Evolutionary conservation across 352 stramenopile species (phyloP).

Genomic region (Blastocystis sp.): DNA sequence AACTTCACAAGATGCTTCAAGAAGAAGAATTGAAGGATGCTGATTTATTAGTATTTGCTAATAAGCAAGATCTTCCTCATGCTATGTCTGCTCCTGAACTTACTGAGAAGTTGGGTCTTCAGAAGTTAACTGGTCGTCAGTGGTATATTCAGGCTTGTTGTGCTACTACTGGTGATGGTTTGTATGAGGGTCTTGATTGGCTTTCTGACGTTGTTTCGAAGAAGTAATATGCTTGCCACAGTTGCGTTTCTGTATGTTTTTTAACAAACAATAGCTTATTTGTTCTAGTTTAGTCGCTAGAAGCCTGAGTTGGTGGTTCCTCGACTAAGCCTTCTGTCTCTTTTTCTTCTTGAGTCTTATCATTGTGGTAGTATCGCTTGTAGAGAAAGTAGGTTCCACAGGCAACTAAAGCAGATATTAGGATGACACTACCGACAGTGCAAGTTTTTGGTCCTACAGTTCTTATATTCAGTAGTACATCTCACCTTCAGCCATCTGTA

Average conservation of each 20-base stretch:
- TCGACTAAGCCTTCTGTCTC: neutral
- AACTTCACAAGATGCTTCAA: conserved; percentile 95
- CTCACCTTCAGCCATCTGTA: neutral
- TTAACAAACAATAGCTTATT: neutral
- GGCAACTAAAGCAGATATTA: neutral
- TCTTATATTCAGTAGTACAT: neutral
- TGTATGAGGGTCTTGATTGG: conserved; percentile 99
- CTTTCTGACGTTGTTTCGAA: conserved; percentile 78
- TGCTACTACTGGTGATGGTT: conserved; percentile 90
- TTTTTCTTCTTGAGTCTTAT: neutral
- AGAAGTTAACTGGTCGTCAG: conserved; percentile 88
- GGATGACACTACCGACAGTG: neutral
- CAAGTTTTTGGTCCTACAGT: too few species aligned
- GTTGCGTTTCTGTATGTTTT: neutral
- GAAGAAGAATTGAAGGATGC: conserved; percentile 93
- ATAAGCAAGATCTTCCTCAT: conserved; percentile 99
- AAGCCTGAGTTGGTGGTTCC: neutral
- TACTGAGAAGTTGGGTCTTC: conserved; percentile 94
- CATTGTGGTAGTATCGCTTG: neutral
- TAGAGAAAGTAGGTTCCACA: neutral
- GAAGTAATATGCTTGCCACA: conserved; percentile 61
- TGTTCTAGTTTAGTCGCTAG: neutral
- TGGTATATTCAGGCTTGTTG: conserved; percentile 99
- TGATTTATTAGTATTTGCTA: conserved; percentile 93
- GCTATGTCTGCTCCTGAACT: conserved; percentile 94